These are phyloP conservation scores for Clarireedia homoeocarpa DNA, from an alignment of 2,329 filamentous ascomycete genomes.

Conservation along the genomic window DNA sequence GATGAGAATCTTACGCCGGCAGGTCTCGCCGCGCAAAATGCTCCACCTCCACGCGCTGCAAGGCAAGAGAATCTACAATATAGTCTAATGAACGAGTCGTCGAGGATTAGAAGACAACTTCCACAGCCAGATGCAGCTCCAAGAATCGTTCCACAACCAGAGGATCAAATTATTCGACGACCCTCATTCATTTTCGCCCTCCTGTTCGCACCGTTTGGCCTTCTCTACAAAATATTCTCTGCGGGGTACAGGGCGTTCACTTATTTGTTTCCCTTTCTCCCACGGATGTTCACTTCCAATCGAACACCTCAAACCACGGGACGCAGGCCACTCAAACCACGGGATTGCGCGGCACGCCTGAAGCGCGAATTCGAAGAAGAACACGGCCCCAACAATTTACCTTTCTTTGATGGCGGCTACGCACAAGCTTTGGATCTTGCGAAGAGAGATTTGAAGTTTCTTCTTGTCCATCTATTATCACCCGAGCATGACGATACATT, in stretches of 20 bases:
- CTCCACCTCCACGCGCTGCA: slow-evolving; percentile 52
- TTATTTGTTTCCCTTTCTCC: slow-evolving; percentile 74
- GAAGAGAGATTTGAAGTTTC: slow-evolving; percentile 84
- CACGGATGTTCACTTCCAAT: slow-evolving; percentile 51
- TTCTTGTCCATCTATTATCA: slow-evolving; percentile 81
- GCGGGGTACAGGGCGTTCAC: slow-evolving; percentile 64
- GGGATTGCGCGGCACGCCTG: slow-evolving; percentile 82
- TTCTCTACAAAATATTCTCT: slow-evolving; percentile 66
- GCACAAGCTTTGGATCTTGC: slow-evolving; percentile 85
- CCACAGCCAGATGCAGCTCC: slow-evolving; percentile 62
- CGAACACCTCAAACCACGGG: slow-evolving; percentile 55
- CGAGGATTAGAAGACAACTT: slow-evolving; percentile 26
- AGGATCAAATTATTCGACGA: slow-evolving; percentile 55
- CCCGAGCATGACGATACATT: slow-evolving; percentile 92
- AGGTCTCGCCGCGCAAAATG: slow-evolving; percentile 55
- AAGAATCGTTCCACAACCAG: slow-evolving; percentile 71
- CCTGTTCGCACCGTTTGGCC: slow-evolving; percentile 71
- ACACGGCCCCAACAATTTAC: slow-evolving; percentile 64
- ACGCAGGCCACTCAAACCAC: slow-evolving; percentile 69
- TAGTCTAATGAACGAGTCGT: slow-evolving; percentile 35
- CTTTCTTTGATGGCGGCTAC: slow-evolving; percentile 82
- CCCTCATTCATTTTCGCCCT: slow-evolving; percentile 65
- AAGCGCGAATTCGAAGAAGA: slow-evolving; percentile 93
- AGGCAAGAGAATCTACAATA: slow-evolving; percentile 70
- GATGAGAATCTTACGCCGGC: slow-evolving; percentile 74